Percentiles rank a stretch among this genome's conserved stretches.
These are phyloP conservation scores for Trichoderma sp. DNA, from an alignment of 2,329 filamentous ascomycete genomes.

Conservation along the genomic window DNA sequence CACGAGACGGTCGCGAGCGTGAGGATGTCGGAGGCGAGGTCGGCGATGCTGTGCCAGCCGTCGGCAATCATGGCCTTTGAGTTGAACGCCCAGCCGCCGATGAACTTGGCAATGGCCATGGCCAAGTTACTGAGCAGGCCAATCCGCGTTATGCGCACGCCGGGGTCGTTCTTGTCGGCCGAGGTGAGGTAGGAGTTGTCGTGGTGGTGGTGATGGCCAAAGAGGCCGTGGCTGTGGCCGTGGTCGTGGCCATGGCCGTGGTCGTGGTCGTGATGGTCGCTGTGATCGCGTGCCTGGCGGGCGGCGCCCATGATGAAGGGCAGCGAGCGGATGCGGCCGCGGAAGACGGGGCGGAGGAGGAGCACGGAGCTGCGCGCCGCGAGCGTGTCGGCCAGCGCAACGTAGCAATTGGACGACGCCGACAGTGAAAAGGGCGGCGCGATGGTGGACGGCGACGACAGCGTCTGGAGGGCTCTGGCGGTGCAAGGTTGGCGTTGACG, in stretches of 20 bases:
- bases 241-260: slow-evolving; percentile 48
- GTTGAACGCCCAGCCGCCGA: slow-evolving; percentile 92
- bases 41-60: slow-evolving; percentile 92
- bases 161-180: slow-evolving; percentile 71
- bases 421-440: slow-evolving; percentile 22
- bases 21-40: slow-evolving; percentile 91
- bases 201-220: slow-evolving; percentile 70
- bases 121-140: slow-evolving; percentile 77
- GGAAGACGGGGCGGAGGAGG: slow-evolving; percentile 29
- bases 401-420: slow-evolving; percentile 23
- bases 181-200: slow-evolving; percentile 96
- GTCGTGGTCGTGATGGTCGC: slow-evolving; percentile 73
- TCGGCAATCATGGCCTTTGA: slow-evolving; percentile 92
- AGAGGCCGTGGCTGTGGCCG: slow-evolving; percentile 52
- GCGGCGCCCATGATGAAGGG: slow-evolving; percentile 36
- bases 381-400: slow-evolving; percentile 19
- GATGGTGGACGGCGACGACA: slow-evolving; percentile 14
- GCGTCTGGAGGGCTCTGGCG: slow-evolving; percentile 11
- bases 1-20: slow-evolving; percentile 93
- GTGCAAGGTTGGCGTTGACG: slow-evolving; percentile 4
- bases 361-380: slow-evolving; percentile 27
- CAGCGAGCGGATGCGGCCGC: slow-evolving; percentile 30
- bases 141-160: slow-evolving; percentile 63
- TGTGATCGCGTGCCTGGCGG: slow-evolving; percentile 38
- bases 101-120: slow-evolving; percentile 92